Conservation (phyloP, 2,329 filamentous ascomycete species). For the Thielaviopsis populi region DNA sequence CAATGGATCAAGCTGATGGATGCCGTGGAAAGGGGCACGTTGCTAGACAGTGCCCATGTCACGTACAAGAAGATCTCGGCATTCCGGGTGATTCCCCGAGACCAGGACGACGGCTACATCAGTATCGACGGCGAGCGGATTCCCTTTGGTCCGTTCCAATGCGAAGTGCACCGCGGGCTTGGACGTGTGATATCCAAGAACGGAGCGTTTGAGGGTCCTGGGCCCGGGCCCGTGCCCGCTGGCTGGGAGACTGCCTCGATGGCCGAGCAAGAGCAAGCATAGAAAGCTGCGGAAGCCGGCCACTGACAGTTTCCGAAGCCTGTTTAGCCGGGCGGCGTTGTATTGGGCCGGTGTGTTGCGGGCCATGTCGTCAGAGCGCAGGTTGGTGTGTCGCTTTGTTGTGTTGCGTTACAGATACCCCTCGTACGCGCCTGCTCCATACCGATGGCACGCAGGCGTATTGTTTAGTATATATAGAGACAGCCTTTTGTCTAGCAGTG, state of each 20-base stretch:
- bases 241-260: constrained; percentile 33
- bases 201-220: constrained; percentile 53
- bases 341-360: not conserved
- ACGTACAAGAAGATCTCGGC: constrained; percentile 74
- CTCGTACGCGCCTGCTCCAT: not conserved
- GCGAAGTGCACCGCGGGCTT: constrained; percentile 68
- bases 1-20: constrained; percentile 56
- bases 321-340: not conserved
- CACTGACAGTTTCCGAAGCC: constrained; percentile 1
- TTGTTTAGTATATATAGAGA: not conserved
- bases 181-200: constrained; percentile 72
- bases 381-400: not conserved
- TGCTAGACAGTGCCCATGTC: constrained; percentile 68
- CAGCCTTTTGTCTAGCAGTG: not conserved
- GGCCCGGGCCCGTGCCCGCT: constrained; percentile 25
- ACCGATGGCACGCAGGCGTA: not conserved
- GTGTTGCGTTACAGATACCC: not conserved
- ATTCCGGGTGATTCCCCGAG: constrained; percentile 66
- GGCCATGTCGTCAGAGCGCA: not conserved
- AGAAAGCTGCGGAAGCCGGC: constrained; percentile 15
- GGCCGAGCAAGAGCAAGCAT: constrained; percentile 21
- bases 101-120: constrained; percentile 63
- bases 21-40: constrained; percentile 53
- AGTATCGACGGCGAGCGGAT: constrained; percentile 86
- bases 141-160: constrained; percentile 81